phyloP scores from a whole-genome alignment of 2,329 filamentous ascomycete species.

The Cordyceps farinosa region DNA sequence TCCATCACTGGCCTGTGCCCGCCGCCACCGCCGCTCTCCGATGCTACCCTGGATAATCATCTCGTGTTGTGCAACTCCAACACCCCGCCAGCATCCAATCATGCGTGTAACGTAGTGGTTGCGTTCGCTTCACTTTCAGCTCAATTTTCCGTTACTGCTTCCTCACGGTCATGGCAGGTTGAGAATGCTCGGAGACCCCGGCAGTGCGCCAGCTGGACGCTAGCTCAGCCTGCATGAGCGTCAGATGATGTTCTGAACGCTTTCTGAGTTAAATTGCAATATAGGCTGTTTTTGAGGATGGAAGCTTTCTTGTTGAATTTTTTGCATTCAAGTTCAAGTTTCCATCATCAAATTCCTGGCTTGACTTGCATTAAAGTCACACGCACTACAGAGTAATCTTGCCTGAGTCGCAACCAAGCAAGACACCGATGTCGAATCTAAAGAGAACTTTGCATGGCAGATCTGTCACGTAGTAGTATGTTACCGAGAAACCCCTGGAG shows the following conservation, averaged over 20 bases:
- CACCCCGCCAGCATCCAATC: not conserved
- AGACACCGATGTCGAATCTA: no score
- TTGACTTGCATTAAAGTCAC: no score
- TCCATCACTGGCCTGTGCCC: not conserved
- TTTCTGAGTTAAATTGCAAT: not conserved
- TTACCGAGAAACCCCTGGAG: no score
- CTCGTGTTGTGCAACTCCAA: slow-evolving; percentile 1
- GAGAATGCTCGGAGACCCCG: not conserved
- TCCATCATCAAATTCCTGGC: no score
- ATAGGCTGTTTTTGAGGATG: not conserved
- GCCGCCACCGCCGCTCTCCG: not conserved
- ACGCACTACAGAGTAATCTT: no score
- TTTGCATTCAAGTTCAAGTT: no score
- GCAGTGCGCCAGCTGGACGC: no score
- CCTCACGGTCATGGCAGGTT: not conserved
- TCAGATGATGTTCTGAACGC: not conserved
- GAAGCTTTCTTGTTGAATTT: no score
- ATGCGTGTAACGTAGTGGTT: not conserved
- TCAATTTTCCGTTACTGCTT: not conserved
- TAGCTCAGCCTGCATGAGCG: not conserved
- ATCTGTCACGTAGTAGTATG: no score
- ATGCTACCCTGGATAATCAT: slow-evolving; percentile 3
- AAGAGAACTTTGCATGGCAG: no score
- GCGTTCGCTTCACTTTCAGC: not conserved
- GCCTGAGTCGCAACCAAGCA: no score